Evolutionary conservation across 2,329 filamentous ascomycete genomes (phyloP).

Genomic region (Keithomyces neogunnii): DNA sequence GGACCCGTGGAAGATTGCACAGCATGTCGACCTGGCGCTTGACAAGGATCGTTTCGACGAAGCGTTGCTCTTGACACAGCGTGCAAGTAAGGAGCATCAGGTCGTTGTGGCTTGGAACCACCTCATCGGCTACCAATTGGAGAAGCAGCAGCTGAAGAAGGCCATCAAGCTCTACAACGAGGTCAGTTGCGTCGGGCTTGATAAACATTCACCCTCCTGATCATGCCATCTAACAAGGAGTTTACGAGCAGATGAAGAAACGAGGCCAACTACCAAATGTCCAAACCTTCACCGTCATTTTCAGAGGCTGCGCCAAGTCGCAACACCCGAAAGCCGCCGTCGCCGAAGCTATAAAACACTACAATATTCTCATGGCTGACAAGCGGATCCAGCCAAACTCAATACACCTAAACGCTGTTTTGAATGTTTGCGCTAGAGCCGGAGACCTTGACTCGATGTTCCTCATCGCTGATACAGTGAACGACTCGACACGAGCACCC

Average conservation of each 20-base stretch:
- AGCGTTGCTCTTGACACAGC: conserved; percentile 59
- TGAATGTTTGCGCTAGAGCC: conserved; percentile 70
- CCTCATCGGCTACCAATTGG: conserved; percentile 64
- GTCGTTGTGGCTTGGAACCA: conserved; percentile 83
- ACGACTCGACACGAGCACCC: conserved; percentile 54
- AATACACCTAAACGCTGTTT: conserved; percentile 81
- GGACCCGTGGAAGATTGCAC: conserved; percentile 66
- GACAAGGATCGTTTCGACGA: conserved; percentile 51
- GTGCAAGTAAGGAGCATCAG: conserved; percentile 55
- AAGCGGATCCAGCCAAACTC: conserved; percentile 62
- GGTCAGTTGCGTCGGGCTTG: conserved; percentile 32
- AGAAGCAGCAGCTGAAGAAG: conserved; percentile 46
- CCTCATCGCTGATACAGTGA: conserved; percentile 63
- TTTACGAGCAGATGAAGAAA: conserved; percentile 75
- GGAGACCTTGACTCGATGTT: conserved; percentile 75
- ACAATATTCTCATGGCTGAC: conserved; percentile 61
- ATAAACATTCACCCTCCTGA: background rate
- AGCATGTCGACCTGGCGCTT: conserved; percentile 56
- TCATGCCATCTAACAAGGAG: background rate
- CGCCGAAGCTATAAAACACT: conserved; percentile 63
- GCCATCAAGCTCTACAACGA: conserved; percentile 87
- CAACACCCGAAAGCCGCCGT: conserved; percentile 52
- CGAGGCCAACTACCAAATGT: conserved; percentile 70
- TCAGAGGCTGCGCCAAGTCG: conserved; percentile 63
- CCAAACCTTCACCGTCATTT: conserved; percentile 75